Percentiles rank a stretch among this genome's conserved stretches.
Evolutionary conservation across 345 rosid species (phyloP).

Genomic region (Zanthoxylum bungeanum): DNA sequence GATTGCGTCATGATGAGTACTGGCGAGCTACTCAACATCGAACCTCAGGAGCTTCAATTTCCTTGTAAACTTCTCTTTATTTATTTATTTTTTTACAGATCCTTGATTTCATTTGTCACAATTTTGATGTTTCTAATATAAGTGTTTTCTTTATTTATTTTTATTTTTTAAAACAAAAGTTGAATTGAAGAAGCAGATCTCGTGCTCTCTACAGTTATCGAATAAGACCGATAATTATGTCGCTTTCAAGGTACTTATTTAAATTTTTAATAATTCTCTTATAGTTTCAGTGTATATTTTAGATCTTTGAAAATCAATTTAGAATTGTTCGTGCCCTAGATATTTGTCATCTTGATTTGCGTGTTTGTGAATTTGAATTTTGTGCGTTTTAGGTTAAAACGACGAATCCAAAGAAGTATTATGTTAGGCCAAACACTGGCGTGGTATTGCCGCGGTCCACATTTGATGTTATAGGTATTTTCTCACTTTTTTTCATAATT

Average conservation of each 20-base stretch:
- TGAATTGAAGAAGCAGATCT: conserved; percentile 82
- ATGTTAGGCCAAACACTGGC: conserved; percentile 83
- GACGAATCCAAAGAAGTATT: conserved; percentile 90
- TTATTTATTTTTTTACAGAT: conserved; percentile 14
- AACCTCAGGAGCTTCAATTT: conserved; percentile 78
- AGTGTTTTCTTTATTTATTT: too few relatives aligned
- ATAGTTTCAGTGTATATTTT: neutral
- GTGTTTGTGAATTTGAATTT: conserved; percentile 14
- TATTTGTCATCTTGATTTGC: conserved; percentile 2
- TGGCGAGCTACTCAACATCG: conserved; percentile 63
- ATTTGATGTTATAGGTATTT: conserved; percentile 67
- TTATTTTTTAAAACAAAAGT: conserved; percentile 30
- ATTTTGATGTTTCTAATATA: conserved; percentile 15
- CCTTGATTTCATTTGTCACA: neutral
- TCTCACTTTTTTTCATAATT: neutral
- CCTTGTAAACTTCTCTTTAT: conserved; percentile 42
- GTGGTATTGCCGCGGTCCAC: conserved; percentile 71
- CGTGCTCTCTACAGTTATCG: conserved; percentile 59
- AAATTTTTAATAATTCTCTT: neutral
- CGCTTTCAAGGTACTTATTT: conserved; percentile 65
- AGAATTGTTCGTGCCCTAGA: neutral
- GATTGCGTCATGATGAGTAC: conserved; percentile 44
- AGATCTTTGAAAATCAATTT: conserved; percentile 8
- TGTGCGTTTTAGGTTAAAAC: conserved; percentile 58
- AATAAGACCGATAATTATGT: conserved; percentile 66